These are phyloP conservation scores for Cercospora sesami DNA, from an alignment of 2,329 filamentous ascomycete species.

Conservation along the genomic window DNA sequence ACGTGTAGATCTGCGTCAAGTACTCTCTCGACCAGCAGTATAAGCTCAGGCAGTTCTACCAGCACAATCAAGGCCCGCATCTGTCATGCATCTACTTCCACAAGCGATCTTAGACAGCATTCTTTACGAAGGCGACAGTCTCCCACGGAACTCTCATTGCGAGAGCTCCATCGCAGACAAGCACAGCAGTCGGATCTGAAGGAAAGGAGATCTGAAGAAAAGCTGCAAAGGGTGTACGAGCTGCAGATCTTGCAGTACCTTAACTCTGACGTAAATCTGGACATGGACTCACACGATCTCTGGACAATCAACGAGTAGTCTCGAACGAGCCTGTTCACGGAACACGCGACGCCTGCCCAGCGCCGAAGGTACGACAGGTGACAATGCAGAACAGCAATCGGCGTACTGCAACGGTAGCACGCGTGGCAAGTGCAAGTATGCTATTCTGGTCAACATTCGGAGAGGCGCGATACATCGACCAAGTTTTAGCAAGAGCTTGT, in stretches of 20 bases:
- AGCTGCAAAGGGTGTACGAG: constrained; percentile 36
- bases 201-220: constrained; percentile 34
- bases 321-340: background rate
- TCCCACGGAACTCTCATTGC: constrained; percentile 31
- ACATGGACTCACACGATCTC: constrained; percentile 16
- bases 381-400: background rate
- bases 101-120: constrained; percentile 17
- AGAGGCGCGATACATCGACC: background rate
- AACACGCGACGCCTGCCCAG: background rate
- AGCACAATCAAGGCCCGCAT: constrained; percentile 22
- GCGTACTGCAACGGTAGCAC: background rate
- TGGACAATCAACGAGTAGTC: constrained; percentile 21
- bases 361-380: background rate
- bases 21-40: constrained; percentile 3
- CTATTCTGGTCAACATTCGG: background rate
- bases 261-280: constrained; percentile 20
- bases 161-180: constrained; percentile 34
- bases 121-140: constrained; percentile 31
- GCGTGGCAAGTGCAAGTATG: background rate
- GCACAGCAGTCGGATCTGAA: constrained; percentile 17
- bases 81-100: constrained; percentile 9
- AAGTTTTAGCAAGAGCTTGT: background rate
- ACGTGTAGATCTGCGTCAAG: constrained; percentile 24
- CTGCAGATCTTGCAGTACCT: constrained; percentile 37
- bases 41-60: constrained; percentile 20